Percentiles rank a stretch among this genome's conserved stretches.
Conservation (phyloP, 805 yeast genomes). For the Wickerhamomyces pijperi region DNA sequence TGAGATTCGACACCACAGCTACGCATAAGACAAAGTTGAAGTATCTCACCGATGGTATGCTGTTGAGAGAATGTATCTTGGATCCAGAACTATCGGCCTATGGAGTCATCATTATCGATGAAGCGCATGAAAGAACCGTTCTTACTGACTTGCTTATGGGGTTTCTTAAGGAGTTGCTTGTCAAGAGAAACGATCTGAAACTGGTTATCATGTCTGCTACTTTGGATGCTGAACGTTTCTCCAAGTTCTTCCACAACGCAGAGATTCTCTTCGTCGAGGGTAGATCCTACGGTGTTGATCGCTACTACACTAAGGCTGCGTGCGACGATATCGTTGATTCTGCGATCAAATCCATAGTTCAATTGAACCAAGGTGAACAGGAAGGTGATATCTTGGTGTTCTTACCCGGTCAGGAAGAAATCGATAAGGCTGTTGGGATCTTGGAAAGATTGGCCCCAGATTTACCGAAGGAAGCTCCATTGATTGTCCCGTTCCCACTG, state of each 20-base stretch:
- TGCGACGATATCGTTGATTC: constrained; percentile 81
- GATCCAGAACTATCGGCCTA: constrained; percentile 55
- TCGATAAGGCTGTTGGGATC: constrained; percentile 68
- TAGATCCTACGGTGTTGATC: constrained; percentile 73
- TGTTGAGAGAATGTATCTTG: constrained; percentile 80
- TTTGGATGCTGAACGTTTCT: constrained; percentile 79
- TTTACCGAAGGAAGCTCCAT: constrained; percentile 66
- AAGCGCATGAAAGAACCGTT: constrained; percentile 95
- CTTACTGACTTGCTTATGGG: constrained; percentile 86
- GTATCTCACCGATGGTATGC: constrained; percentile 96
- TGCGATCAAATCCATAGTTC: constrained; percentile 61
- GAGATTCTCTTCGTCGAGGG: constrained; percentile 88
- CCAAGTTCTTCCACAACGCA: constrained; percentile 64
- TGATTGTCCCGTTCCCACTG: constrained; percentile 67
- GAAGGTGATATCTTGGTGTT: constrained; percentile 89
- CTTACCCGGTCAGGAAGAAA: constrained; percentile 95
- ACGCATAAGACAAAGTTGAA: constrained; percentile 55
- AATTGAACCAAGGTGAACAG: constrained; percentile 61
- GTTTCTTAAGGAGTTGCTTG: constrained; percentile 59
- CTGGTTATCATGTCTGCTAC: constrained; percentile 95
- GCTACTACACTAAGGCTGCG: constrained; percentile 50
- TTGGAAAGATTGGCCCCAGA: constrained; percentile 51
- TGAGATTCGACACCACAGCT: constrained; percentile 73
- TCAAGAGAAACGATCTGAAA: constrained; percentile 43
- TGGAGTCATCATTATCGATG: constrained; percentile 77